Base-by-base conservation (phyloP, 2,329 filamentous ascomycete species). In the Neofusicoccum umdonicola region DNA sequence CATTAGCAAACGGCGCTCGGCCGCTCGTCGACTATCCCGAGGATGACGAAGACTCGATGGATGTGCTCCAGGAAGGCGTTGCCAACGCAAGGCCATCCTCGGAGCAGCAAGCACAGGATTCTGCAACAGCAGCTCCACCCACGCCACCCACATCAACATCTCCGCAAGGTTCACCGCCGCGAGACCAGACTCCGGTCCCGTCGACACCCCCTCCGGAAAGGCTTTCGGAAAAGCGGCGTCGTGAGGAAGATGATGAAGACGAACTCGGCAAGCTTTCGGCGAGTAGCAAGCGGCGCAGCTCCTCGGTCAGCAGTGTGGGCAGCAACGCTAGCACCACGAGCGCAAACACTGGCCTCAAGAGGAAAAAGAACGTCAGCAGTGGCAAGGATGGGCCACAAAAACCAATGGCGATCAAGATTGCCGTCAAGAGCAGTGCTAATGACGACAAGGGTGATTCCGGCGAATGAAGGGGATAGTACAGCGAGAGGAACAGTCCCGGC, bases 241-340 rank as follows among this genome's bases (percentile, higher is more conserved):
- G 95, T 70, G 93, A 97, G 74, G 94, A 97, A 65, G 92, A 96
- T 67, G 94, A 97, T 51, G 93, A 97, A 64, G 93, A 97, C 68
- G 92, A 94, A 72, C 80, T 98, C n/a, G 88, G 88, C 63, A 96
- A 95, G 78, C 83, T 97, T 70, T 87, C 91, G 15, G 71, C 73
- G n/a, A 74, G 73, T 12, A 80, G 80, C 61, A 79, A 82, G 42
- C 63, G 63, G 65, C 75, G 82, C 35, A 82, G 78, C 62, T 79
- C 75, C 45, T 76, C 75, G 6, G 67, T 71, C 39, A 72, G 70
- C 22, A 77, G 76, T 66, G 62, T 39, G 12, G 62, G 44, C 62
- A 64, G 62, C 51, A 64, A 57, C 31, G 66, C 45, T 27, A 65
- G 72, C 61, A 73, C 68, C n/a, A 69, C 70, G 22, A 76, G 71